Base-by-base conservation (phyloP, 768 basidiomycete genomes). In the Tubosaeta sp. region DNA sequence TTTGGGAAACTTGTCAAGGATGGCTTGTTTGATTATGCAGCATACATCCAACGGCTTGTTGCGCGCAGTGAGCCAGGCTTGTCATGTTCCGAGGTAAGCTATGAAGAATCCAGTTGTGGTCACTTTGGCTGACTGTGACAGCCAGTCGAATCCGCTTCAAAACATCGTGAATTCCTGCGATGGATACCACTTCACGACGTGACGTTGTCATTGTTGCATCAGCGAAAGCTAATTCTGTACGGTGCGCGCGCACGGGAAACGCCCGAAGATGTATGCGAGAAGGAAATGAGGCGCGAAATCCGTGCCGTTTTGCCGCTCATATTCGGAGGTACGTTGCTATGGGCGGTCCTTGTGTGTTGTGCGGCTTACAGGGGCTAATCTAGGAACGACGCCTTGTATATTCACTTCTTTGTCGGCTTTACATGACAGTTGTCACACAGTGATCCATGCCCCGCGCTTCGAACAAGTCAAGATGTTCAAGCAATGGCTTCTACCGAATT, bases 21-120 rank as follows among this genome's bases (percentile, higher is more conserved):
- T n/a, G 81, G 78, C 13, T 63, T 90, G 17, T 91, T 91, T 65
- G 86, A 85, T 8, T 91, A 88, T 59, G 74, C 81, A 13, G 76
- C 74, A 38, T 92, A 91, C 60, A 79, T 91, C 35, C 87, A 90
- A 60, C 80, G 88, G 38, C 74, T 92, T n/a, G 82, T 93, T 50
- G 88, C 88, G 5, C 79, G 91, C 16, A 84, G 87, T 9, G 90
- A 91, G 64, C 59, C 68, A 0, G 86, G 83, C 8, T 66, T 90
- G 33, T 76, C 77, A 4, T 74, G 65, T 55, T 66, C 68, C 14
- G 78, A 84, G 68, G 86, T 85, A 59, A 32, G 76, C 47, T 13
- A 10, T 32, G 7, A 9, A 14, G 8, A 22, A 33, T 11, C 5
- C 1, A 9, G 3, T 26, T 33, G 17, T 45, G 13, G 11, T 27